These are phyloP conservation scores for Cryptococcus hybrid DNA, from an alignment of 1,284 basidiomycete species.

Conservation along the genomic window DNA sequence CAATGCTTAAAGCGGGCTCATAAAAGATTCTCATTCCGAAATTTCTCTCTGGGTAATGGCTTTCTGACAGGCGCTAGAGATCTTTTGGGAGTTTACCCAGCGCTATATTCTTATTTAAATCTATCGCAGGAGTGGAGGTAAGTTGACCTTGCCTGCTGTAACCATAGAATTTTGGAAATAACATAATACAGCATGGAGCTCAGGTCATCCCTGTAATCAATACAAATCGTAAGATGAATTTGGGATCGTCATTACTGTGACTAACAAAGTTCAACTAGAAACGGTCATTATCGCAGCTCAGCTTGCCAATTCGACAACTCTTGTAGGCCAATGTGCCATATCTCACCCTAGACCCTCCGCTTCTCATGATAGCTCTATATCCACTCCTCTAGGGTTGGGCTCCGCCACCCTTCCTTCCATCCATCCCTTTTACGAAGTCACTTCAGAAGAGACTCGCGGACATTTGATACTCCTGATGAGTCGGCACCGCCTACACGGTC, in stretches of 20 bases:
- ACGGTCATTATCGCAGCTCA: conserved; percentile 97
- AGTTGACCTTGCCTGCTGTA: conserved; percentile 6
- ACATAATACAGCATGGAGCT: conserved; percentile 21
- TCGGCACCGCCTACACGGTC: conserved; percentile 17
- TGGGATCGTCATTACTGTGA: no score
- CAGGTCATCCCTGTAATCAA: conserved; percentile 80
- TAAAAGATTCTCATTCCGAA: conserved; percentile 83
- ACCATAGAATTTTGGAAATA: neutral
- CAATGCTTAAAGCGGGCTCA: conserved; percentile 82
- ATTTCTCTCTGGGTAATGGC: conserved; percentile 75
- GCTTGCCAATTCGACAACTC: conserved; percentile 70
- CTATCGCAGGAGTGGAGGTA: conserved; percentile 67
- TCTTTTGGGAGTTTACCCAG: conserved; percentile 85
- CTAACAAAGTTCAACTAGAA: conserved; percentile 19
- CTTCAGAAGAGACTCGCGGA: conserved; percentile 41
- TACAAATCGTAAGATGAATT: conserved; percentile 66
- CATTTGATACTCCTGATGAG: conserved; percentile 43
- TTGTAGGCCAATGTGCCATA: conserved; percentile 95
- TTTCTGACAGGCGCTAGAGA: conserved; percentile 80
- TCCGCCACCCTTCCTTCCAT: conserved; percentile 26
- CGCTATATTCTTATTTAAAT: conserved; percentile 92
- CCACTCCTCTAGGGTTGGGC: conserved; percentile 10
- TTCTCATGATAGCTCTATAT: conserved; percentile 6
- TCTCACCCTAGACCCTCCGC: conserved; percentile 72
- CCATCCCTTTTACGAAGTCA: conserved; percentile 10